Evolutionary conservation across 495 filamentous ascomycete species (phyloP), one percentile per base, ranked within the genome.

Genomic region (Podospora pseudopauciseta): DNA sequence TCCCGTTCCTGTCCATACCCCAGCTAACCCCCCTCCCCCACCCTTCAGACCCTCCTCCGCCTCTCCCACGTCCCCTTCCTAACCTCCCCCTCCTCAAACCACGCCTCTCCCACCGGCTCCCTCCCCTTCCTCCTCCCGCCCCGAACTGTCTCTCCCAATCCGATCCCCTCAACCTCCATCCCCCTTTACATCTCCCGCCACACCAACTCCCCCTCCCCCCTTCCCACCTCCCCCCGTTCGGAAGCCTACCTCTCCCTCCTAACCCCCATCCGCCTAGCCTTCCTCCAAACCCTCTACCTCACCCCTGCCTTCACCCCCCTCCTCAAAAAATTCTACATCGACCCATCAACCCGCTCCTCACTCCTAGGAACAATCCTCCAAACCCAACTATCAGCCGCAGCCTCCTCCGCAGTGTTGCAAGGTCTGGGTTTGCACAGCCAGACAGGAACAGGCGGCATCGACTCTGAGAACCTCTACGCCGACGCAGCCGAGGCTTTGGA

Each of bases 61-160:
- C 89, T 98, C 73, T 82, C 86, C 67, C 84, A 84, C 20, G 83
- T 97, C 55, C 76, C 87, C n/a, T 91, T 91, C 74, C 79, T 81
- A 62, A 81, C 88, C n/a, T 79, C 88, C 16, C 79, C 91, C 11
- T 95, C 93, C 19, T 96, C 87, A 69, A 97, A 97, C 77, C 95
- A 98, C 79, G 93, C 95, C 55, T 96, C 93, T 15, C 94, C 95
- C 0, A 89, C 88, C 39, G 94, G 94, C 65, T 83, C 88, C 20
- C 85, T 99, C 34, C 95, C 95, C 11, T 99, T 97, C 80, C 86
- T 99, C 60, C 85, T 94, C 11, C 90, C 91, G 7, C 73, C 83
- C 2, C 64, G 75, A 4, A 32, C 70, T 59, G 73, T 62, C 67
- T 74, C 68, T 67, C 80, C 72, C 11, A 15, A 56, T 65, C 66